Conservation (phyloP, 75 land plant genomes). For the Selaginella tamariscina region DNA sequence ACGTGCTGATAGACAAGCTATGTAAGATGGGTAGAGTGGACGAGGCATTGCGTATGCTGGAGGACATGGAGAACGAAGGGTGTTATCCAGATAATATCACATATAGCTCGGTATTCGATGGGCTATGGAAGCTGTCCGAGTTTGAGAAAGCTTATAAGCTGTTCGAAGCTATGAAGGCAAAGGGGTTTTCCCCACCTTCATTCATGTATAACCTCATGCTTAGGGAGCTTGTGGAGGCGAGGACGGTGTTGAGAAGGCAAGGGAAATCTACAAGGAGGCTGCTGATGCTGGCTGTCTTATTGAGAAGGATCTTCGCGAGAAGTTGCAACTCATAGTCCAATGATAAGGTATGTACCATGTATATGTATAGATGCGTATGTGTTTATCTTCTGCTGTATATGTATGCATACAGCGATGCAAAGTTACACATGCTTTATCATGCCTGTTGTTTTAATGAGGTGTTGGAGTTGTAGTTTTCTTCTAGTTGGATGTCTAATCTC, state of each 20-base stretch:
- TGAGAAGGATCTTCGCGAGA: too few relatives aligned
- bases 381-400: too few relatives aligned
- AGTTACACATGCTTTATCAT: too few relatives aligned
- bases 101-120: background rate
- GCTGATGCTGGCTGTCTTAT: background rate
- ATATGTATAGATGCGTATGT: too few relatives aligned
- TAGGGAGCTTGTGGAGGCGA: background rate
- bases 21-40: constrained; percentile 10
- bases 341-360: too few relatives aligned
- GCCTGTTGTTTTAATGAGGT: too few relatives aligned
- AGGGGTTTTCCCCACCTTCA: background rate
- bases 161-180: background rate
- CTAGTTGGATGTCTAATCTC: too few relatives aligned
- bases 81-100: background rate
- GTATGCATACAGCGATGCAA: too few relatives aligned
- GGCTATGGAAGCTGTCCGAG: background rate
- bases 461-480: too few relatives aligned
- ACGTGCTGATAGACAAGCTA: constrained; percentile 4
- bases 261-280: background rate
- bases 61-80: background rate
- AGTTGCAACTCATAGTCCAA: too few relatives aligned
- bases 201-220: background rate
- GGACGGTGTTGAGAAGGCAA: background rate
- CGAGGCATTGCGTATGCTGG: background rate
- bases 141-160: background rate